Percentiles rank a stretch among this genome's conserved stretches.
phyloP scores from a whole-genome alignment of 352 stramenopile species.

The Pythium scleroteichum region DNA sequence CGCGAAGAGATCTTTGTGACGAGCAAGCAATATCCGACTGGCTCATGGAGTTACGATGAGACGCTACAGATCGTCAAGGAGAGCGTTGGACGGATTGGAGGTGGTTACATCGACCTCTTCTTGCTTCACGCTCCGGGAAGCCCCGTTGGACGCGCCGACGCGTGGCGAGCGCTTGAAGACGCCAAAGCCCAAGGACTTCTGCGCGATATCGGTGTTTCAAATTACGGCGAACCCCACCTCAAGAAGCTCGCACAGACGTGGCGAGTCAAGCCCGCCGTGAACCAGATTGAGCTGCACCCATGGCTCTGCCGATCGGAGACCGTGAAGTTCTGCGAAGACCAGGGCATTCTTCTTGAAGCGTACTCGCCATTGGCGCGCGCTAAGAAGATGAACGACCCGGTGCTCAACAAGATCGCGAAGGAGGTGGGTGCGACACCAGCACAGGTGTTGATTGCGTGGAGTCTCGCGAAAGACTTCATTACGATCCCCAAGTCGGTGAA shows the following conservation, averaged over 20 bases:
- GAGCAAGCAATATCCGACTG: slow-evolving; percentile 52
- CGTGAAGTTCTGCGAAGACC: slow-evolving; percentile 55
- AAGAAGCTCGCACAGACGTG: slow-evolving; percentile 57
- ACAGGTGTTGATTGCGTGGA: slow-evolving; percentile 41
- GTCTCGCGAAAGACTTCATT: slow-evolving; percentile 34
- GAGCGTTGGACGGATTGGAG: slow-evolving; percentile 40
- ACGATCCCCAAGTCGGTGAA: slow-evolving; percentile 48
- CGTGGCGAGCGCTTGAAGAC: slow-evolving; percentile 37
- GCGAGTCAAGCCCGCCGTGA: slow-evolving; percentile 65
- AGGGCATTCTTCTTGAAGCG: slow-evolving; percentile 49
- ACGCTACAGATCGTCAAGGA: slow-evolving; percentile 36
- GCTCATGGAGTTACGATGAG: slow-evolving; percentile 54
- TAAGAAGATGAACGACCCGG: slow-evolving; percentile 26
- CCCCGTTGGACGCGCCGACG: slow-evolving; percentile 29
- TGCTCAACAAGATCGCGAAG: slow-evolving; percentile 28
- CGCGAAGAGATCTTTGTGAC: slow-evolving; percentile 71
- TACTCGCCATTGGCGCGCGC: slow-evolving; percentile 54
- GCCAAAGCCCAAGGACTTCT: slow-evolving; percentile 39
- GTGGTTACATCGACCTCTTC: slow-evolving; percentile 75
- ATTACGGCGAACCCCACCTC: slow-evolving; percentile 74
- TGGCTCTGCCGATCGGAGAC: slow-evolving; percentile 62
- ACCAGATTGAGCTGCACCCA: slow-evolving; percentile 82
- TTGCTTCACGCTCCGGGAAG: slow-evolving; percentile 65
- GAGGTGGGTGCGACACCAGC: slow-evolving; percentile 24
- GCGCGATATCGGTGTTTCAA: slow-evolving; percentile 75